Evolutionary conservation across 2,329 filamentous ascomycete species (phyloP).

Genomic region (Colletotrichum viniferum): DNA sequence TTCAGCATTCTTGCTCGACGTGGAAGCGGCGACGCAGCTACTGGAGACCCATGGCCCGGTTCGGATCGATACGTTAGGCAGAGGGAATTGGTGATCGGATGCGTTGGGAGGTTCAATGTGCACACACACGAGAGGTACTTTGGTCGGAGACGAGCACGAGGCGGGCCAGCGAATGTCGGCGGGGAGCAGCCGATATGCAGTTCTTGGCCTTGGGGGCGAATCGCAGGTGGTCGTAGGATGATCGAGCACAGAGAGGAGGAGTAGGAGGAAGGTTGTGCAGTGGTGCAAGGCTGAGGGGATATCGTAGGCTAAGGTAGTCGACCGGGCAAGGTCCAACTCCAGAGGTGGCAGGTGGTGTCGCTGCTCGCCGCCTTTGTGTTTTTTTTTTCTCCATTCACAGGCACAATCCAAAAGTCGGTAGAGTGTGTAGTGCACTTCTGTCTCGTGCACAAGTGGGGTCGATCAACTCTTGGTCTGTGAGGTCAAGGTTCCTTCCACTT

Average conservation of each 20-base stretch:
- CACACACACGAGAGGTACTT: slow-evolving; percentile 22
- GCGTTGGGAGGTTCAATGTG: slow-evolving; percentile 2
- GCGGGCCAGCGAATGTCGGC: not conserved
- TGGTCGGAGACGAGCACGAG: slow-evolving; percentile 13
- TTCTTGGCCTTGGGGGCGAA: not conserved
- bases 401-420: slow-evolving; percentile 42
- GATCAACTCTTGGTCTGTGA: slow-evolving; percentile 1
- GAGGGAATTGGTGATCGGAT: not conserved
- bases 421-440: slow-evolving; percentile 26
- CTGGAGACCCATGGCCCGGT: slow-evolving; percentile 44
- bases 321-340: not conserved
- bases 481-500: not conserved
- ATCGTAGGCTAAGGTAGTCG: not conserved
- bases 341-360: slow-evolving; percentile 40
- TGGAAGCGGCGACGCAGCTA: slow-evolving; percentile 40
- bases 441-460: slow-evolving; percentile 42
- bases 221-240: not conserved
- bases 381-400: slow-evolving; percentile 1
- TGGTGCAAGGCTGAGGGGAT: slow-evolving; percentile 22
- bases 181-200: not conserved
- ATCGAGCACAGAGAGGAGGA: not conserved
- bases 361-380: slow-evolving; percentile 1
- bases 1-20: slow-evolving; percentile 43
- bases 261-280: not conserved
- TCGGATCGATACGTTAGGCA: slow-evolving; percentile 21